A percentile compares a stretch with the other conserved stretches of the same genome.
Evolutionary conservation across 75 land plant genomes (phyloP).

Genomic region (Pinus albicaulis): DNA sequence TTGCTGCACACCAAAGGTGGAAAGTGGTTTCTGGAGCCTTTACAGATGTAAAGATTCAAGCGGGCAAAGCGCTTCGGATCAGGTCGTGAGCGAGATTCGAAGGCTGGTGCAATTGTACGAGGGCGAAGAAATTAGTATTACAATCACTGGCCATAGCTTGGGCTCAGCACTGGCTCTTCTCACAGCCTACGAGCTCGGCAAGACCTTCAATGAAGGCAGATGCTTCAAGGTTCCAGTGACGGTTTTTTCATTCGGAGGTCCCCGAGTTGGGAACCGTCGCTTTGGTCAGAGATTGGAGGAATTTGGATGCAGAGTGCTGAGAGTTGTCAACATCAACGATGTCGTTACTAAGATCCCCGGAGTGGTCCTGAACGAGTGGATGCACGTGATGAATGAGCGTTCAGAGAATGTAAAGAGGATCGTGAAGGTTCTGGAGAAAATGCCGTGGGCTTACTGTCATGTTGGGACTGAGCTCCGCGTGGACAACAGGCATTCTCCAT

Average conservation of each 20-base stretch:
- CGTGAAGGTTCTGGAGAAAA: slow-evolving; percentile 11
- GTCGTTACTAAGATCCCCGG: slow-evolving; percentile 63
- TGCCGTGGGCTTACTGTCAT: slow-evolving; percentile 43
- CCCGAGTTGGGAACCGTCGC: slow-evolving; percentile 57
- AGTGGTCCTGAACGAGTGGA: slow-evolving; percentile 29
- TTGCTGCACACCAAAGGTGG: slow-evolving; percentile 9
- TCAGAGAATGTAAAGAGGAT: neutral
- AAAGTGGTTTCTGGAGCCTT: slow-evolving; percentile 43
- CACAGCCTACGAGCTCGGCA: slow-evolving; percentile 29
- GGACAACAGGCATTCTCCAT: slow-evolving; percentile 43
- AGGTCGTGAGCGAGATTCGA: slow-evolving; percentile 29
- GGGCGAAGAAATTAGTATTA: slow-evolving; percentile 46
- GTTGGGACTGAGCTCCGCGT: slow-evolving; percentile 56
- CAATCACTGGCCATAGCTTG: slow-evolving; percentile 64
- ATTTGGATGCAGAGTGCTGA: slow-evolving; percentile 51
- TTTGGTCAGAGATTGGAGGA: slow-evolving; percentile 43
- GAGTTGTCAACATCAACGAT: slow-evolving; percentile 62
- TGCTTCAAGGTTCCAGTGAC: slow-evolving; percentile 35
- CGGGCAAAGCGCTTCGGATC: slow-evolving; percentile 23
- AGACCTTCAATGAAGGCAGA: slow-evolving; percentile 1
- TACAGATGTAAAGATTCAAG: slow-evolving; percentile 21
- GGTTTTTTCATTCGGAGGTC: slow-evolving; percentile 65
- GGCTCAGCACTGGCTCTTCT: slow-evolving; percentile 53
- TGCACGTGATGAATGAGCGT: neutral
- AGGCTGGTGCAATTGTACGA: slow-evolving; percentile 27